Conservation (phyloP, 1,139 yeast species). For the Candida smagusa region DNA sequence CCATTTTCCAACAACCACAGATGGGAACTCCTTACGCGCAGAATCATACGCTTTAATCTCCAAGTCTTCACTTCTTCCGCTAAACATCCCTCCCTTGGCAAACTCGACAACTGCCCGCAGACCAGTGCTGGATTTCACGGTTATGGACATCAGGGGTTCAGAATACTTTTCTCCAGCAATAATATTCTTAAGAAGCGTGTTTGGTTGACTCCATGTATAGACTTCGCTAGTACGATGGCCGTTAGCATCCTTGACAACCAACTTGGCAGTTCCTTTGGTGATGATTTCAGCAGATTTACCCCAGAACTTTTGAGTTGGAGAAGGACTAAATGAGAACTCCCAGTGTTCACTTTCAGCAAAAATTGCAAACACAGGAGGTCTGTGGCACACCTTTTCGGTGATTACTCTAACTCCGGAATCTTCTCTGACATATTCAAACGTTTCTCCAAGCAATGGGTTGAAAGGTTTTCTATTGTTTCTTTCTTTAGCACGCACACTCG, state of each 20-base stretch:
- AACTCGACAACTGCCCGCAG: constrained; percentile 68
- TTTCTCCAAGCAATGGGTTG: constrained; percentile 86
- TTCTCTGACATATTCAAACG: constrained; percentile 79
- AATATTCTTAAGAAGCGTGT: constrained; percentile 76
- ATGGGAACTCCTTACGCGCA: constrained; percentile 32
- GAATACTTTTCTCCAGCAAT: constrained; percentile 93
- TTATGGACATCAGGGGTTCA: constrained; percentile 78
- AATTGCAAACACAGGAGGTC: constrained; percentile 80
- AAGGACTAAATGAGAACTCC: constrained; percentile 71
- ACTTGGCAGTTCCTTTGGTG: constrained; percentile 64
- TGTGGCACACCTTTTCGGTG: constrained; percentile 77
- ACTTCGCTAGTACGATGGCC: constrained; percentile 53
- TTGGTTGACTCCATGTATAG: constrained; percentile 79
- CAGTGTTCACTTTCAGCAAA: constrained; percentile 72
- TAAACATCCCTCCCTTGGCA: constrained; percentile 70
- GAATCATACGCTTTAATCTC: constrained; percentile 49
- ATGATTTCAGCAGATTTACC: constrained; percentile 86
- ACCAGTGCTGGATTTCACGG: constrained; percentile 67
- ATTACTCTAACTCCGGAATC: constrained; percentile 67
- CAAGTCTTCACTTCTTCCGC: constrained; percentile 85
- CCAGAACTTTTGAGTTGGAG: constrained; percentile 91
- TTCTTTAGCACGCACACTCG: constrained; percentile 69
- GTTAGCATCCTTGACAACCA: constrained; percentile 41
- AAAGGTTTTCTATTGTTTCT: constrained; percentile 85
- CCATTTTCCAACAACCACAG: constrained; percentile 71